Base-by-base conservation (phyloP, 106 monocot genomes). In the Chionographis japonica region DNA sequence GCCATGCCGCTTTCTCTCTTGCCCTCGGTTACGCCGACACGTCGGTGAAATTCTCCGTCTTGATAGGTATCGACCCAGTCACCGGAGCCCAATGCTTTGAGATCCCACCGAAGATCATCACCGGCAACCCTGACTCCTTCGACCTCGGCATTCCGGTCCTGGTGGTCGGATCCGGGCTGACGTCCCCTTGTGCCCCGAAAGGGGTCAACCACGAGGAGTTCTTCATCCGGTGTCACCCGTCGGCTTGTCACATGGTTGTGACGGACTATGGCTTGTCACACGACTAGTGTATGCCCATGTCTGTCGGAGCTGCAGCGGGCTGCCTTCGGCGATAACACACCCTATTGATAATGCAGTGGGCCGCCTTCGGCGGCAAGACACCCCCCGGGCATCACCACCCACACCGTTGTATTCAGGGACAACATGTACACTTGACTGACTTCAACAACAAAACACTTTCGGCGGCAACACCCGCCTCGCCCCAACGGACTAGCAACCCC, bases 11-110 rank as follows among this genome's bases (percentile, higher is more conserved):
- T 39, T 78, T 83, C 70, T 18, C 83, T 3, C 27, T 83, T 2
- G 78, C 78, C 3, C 83, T 83, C 4, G 75, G 83, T 60, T 55
- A 69, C 17, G 63, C 58, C 19, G 16, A 57, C 4, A 60, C 67
- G 4, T n/a, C 14, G 27, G 68, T 72, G 46, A 64, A 68, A 14
- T 74, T 82, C 67, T 68, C 73, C 1, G 67, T 73, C 2, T 58
- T 82, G 12, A 60, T 80, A 4, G 80, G 80, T 3, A 19, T 82
- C n/a, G 82, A 82, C 69, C 82, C 82, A 0, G 82, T 82, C 18
- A 69, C 73, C 9, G 82, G 82, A 3, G n/a, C 12, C 0, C 37
- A 12, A 61, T 58, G 52, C 49, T 54, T 2, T 12, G 77, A 69
- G 35, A 51, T 69, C 15, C 53, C 61, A 4, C 82, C 82, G 0